Percentiles rank a stretch among this genome's conserved stretches.
Conservation (phyloP, 2,329 filamentous ascomycete genomes). For the Colletotrichum sp. region DNA sequence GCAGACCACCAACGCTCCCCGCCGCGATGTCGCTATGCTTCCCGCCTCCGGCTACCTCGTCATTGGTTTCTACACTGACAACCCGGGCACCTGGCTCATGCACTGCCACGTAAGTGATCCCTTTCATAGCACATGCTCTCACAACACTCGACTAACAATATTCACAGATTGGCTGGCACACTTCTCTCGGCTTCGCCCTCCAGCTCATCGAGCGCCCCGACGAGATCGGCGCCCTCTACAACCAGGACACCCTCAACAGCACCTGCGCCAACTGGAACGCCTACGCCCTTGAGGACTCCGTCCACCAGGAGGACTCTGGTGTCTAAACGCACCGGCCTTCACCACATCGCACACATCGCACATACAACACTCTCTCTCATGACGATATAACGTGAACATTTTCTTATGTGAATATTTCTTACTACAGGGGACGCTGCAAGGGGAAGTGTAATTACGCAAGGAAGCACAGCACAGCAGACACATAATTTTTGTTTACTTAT, state of each 20-base stretch:
- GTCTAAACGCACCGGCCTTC: slow-evolving; percentile 3
- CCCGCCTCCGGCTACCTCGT: slow-evolving; percentile 48
- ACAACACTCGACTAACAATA: not conserved
- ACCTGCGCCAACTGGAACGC: slow-evolving; percentile 22
- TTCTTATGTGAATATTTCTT: not conserved
- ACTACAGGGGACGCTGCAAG: not conserved
- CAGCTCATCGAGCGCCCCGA: slow-evolving; percentile 26
- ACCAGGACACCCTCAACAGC: slow-evolving; percentile 6
- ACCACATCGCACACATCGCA: not conserved
- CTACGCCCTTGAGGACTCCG: not conserved
- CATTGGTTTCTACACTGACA: slow-evolving; percentile 54
- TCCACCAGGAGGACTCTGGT: slow-evolving; percentile 26
- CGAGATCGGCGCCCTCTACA: slow-evolving; percentile 22
- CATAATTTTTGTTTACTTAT: not conserved
- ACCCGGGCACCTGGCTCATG: slow-evolving; percentile 54
- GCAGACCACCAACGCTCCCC: slow-evolving; percentile 47
- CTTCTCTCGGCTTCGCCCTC: slow-evolving; percentile 25
- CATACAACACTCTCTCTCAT: not conserved
- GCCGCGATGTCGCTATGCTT: slow-evolving; percentile 57
- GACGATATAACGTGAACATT: not conserved
- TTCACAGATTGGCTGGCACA: slow-evolving; percentile 23
- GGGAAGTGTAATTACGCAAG: not conserved
- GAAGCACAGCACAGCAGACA: not conserved
- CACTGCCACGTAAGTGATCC: slow-evolving; percentile 44
- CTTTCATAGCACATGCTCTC: not conserved